phyloP scores from a whole-genome alignment of 495 filamentous ascomycete genomes.

The Aspergillus ostianus region DNA sequence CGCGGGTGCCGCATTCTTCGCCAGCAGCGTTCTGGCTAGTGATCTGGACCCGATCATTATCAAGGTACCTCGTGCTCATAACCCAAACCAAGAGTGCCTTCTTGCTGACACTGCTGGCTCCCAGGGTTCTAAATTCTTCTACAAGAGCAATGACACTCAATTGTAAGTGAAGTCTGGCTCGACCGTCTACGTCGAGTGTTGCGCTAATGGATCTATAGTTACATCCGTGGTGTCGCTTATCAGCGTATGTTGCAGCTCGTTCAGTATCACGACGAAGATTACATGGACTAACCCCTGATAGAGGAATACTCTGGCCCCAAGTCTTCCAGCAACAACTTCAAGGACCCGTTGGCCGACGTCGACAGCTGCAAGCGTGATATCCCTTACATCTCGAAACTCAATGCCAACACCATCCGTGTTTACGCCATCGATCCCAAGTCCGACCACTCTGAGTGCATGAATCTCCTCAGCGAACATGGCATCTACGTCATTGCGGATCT shows the following conservation, averaged over 20 bases:
- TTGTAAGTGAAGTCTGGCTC: slow-evolving; percentile 56
- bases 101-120: slow-evolving; percentile 17
- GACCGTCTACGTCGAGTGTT: neutral
- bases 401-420: slow-evolving; percentile 85
- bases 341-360: slow-evolving; percentile 68
- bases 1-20: slow-evolving; percentile 22
- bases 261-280: neutral
- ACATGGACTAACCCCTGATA: slow-evolving; percentile 15
- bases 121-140: slow-evolving; percentile 73
- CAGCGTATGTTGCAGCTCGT: slow-evolving; percentile 47
- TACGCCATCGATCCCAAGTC: slow-evolving; percentile 81
- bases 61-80: slow-evolving; percentile 43
- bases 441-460: slow-evolving; percentile 80
- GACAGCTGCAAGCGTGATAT: slow-evolving; percentile 73
- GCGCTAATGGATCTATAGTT: slow-evolving; percentile 35
- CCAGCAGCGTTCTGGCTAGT: slow-evolving; percentile 25
- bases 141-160: slow-evolving; percentile 65
- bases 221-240: slow-evolving; percentile 86
- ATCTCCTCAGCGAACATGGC: slow-evolving; percentile 70
- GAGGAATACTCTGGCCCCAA: slow-evolving; percentile 47
- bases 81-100: neutral
- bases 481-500: slow-evolving; percentile 94
- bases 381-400: slow-evolving; percentile 67
- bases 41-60: slow-evolving; percentile 60
- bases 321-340: slow-evolving; percentile 41